These are phyloP conservation scores for Aspergillus cristatus DNA, from an alignment of 495 filamentous ascomycete genomes.

Conservation along the genomic window DNA sequence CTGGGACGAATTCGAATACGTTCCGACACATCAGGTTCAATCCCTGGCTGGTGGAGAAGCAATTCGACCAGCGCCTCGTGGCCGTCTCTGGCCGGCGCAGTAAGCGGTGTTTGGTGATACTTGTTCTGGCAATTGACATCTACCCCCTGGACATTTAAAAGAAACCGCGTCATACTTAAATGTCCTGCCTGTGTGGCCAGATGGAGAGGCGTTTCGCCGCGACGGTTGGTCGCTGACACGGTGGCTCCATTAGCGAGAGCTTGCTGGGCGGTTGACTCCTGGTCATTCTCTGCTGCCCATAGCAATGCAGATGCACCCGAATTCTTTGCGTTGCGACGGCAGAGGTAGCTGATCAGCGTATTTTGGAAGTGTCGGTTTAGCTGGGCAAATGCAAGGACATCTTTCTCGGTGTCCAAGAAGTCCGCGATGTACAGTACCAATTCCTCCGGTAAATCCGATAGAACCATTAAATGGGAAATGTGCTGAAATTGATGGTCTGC, in stretches of 20 bases:
- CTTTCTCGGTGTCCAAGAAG: not conserved
- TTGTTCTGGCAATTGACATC: not conserved
- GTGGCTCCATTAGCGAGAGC: not conserved
- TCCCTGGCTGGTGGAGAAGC: not conserved
- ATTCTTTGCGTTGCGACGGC: not conserved
- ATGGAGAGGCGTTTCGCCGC: not conserved
- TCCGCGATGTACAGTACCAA: not conserved
- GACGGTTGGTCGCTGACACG: not conserved
- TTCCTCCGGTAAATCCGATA: not conserved
- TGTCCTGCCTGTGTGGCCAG: not conserved
- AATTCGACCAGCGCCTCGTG: not conserved
- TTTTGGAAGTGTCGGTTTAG: not conserved
- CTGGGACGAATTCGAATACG: not conserved
- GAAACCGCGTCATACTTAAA: not conserved
- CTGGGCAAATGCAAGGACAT: not conserved
- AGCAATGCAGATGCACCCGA: not conserved
- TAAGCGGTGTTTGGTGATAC: not conserved
- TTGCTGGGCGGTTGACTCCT: not conserved
- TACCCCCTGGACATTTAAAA: not conserved
- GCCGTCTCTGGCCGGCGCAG: not conserved
- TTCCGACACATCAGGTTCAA: not conserved
- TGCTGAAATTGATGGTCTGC: too few relatives aligned
- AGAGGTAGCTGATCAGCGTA: not conserved
- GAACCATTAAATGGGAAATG: not conserved
- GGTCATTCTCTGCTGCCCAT: not conserved